Evolutionary conservation across 345 rosid genomes (phyloP).

Genomic region (Sisymbrium altissimum): DNA sequence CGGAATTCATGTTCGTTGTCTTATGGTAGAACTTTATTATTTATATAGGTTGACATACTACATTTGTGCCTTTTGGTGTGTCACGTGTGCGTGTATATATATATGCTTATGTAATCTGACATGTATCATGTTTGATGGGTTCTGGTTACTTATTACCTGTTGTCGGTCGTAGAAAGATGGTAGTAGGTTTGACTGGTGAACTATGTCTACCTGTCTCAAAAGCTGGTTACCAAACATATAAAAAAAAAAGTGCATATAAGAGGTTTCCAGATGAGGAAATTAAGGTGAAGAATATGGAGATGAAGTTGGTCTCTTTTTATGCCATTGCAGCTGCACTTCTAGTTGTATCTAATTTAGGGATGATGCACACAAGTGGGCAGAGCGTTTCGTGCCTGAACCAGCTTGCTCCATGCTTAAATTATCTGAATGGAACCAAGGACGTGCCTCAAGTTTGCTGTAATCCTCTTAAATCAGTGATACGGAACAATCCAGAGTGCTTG

Average conservation of each 20-base stretch:
- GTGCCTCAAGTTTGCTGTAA: conserved; percentile 63
- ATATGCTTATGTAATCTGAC: background rate
- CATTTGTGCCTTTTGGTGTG: background rate
- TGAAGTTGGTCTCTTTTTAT: conserved; percentile 12
- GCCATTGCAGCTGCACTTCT: conserved; percentile 18
- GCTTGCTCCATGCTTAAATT: conserved; percentile 58
- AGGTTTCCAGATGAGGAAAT: background rate
- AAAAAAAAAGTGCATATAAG: conserved; percentile 6
- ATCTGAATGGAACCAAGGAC: conserved; percentile 49
- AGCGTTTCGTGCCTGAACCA: conserved; percentile 46
- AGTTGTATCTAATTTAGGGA: conserved; percentile 10
- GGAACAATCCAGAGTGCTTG: conserved; percentile 51
- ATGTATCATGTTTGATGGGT: background rate
- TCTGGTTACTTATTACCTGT: background rate
- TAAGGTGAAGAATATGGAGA: conserved; percentile 1
- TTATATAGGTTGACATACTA: background rate
- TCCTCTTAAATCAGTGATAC: conserved; percentile 56
- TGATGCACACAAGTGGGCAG: conserved; percentile 17
- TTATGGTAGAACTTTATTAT: background rate
- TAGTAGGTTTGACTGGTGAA: conserved; percentile 33
- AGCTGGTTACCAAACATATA: conserved; percentile 32
- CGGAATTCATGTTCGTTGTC: background rate
- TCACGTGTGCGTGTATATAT: background rate
- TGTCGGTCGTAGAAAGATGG: conserved; percentile 10
- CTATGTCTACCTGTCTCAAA: conserved; percentile 23